Base-by-base conservation (phyloP, 2,329 filamentous ascomycete species). In the Plenodomus biglobosus region DNA sequence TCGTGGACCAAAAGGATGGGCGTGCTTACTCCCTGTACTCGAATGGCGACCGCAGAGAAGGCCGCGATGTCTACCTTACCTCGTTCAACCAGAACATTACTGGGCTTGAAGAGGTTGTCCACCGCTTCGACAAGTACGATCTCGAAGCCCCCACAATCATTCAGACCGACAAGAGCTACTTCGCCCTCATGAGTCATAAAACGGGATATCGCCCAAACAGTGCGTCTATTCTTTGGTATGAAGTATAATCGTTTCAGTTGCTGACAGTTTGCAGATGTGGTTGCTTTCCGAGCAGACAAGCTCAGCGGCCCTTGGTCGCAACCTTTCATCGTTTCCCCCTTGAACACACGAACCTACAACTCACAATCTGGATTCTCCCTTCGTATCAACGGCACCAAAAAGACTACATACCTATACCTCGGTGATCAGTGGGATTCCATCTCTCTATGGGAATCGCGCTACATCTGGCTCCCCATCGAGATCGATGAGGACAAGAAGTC, bases 141-240 rank as follows among this genome's bases (percentile, higher is more conserved):
- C 74, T 84, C 1, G 82, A 85, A 56, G 82, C 81, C 0, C 82
- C 82, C 0, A 82, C 79, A 0, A 84, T 84, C 42, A 72, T 84
- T 5, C 81, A 84, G 60, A 84, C 82, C 0, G 80, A 84, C 27
- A 73, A 75, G 49, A 82, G 79, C 55, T 85, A 85, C 56, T 84
- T 79, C 56, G 79, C 80, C 0, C 58, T 85, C 30, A 84, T 84
- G 81, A 82, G 79, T 55, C 82, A 84, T 53, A 85, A 84, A 71
- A 85, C 82, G 0, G 82, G 82, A 0, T 85, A 85, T 45, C 72
- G 82, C n/a, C 81, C 82, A 1, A 84, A 84, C 42, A 84, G 74
- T 61, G 17, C 41, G 59, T 41, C 7, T 3, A 32, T 18, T 41
- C 7, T 3, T 27, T 18, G 8, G 5, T 7, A 3, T 7, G 11